These are phyloP conservation scores for Lactarius sp. DNA, from an alignment of 768 basidiomycete genomes.

Conservation along the genomic window DNA sequence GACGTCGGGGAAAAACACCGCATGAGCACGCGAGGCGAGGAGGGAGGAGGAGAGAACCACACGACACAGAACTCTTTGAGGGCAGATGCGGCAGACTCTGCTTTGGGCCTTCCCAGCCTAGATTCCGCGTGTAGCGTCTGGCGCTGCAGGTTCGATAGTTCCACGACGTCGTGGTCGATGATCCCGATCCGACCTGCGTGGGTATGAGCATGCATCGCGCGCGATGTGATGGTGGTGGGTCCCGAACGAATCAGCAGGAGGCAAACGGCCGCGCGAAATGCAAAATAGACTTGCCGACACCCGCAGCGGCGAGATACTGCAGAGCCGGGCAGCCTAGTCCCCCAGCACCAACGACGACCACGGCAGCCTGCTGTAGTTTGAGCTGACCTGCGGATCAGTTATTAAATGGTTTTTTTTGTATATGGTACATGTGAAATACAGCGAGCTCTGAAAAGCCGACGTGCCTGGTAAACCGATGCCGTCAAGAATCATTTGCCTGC, in stretches of 20 bases:
- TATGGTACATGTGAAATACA: neutral
- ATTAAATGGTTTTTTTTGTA: too few relatives aligned
- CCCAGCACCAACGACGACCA: constrained; percentile 90
- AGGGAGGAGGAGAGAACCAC: constrained; percentile 15
- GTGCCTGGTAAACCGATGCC: constrained; percentile 81
- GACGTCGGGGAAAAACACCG: constrained; percentile 4
- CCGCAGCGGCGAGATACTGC: constrained; percentile 89
- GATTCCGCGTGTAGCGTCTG: constrained; percentile 82
- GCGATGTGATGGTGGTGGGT: too few relatives aligned
- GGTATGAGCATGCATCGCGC: neutral
- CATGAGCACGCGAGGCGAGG: constrained; percentile 1
- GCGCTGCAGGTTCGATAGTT: constrained; percentile 84
- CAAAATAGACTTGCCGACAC: constrained; percentile 60
- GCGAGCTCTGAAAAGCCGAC: constrained; percentile 10
- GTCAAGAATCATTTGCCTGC: constrained; percentile 92
- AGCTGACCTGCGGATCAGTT: constrained; percentile 59
- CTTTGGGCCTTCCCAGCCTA: constrained; percentile 74
- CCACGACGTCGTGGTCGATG: constrained; percentile 84
- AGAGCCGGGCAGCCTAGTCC: constrained; percentile 95
- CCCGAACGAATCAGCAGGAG: too few relatives aligned
- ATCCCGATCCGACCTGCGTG: constrained; percentile 75
- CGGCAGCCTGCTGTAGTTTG: constrained; percentile 67
- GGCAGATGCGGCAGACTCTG: constrained; percentile 70
- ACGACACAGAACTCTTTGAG: constrained; percentile 50
- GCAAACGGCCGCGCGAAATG: neutral